Percentiles rank a stretch among this genome's conserved stretches.
Conservation (phyloP, 2,329 filamentous ascomycete species). For the Epichloe glyceriae region DNA sequence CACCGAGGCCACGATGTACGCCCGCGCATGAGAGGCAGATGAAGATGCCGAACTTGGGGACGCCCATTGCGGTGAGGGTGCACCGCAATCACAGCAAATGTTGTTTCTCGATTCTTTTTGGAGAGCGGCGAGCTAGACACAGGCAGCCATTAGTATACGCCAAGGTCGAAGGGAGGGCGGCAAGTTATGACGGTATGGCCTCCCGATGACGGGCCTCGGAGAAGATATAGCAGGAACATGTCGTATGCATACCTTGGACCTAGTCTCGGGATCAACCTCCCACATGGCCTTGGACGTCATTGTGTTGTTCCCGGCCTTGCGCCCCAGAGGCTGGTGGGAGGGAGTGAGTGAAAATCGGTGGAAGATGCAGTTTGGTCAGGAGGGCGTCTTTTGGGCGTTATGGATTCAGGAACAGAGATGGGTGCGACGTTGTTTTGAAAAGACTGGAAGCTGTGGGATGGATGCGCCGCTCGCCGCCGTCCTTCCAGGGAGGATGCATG, state of each 20-base stretch:
- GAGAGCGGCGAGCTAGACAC: conserved; percentile 67
- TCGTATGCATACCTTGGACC: conserved; percentile 60
- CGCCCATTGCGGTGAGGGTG: conserved; percentile 96
- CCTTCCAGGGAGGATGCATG: too few species aligned
- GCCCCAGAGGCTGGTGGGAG: neutral
- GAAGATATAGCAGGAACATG: neutral
- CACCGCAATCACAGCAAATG: conserved; percentile 86
- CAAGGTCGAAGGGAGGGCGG: neutral
- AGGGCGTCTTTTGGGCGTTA: neutral
- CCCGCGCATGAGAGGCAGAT: conserved; percentile 96
- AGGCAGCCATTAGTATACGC: conserved; percentile 1
- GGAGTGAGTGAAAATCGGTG: neutral
- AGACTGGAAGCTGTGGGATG: neutral
- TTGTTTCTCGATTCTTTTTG: conserved; percentile 86
- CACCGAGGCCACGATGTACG: conserved; percentile 84
- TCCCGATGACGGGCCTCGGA: neutral
- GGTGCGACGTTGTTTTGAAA: neutral
- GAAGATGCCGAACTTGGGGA: conserved; percentile 97
- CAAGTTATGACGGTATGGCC: conserved; percentile 5
- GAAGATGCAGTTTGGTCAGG: neutral
- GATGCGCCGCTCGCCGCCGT: neutral
- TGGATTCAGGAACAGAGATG: neutral
- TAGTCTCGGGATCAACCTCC: conserved; percentile 97
- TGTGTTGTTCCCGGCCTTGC: conserved; percentile 7
- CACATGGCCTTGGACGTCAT: conserved; percentile 75